Evolutionary conservation across 2,329 filamentous ascomycete species (phyloP).

Genomic region (Penicillium occitanis): DNA sequence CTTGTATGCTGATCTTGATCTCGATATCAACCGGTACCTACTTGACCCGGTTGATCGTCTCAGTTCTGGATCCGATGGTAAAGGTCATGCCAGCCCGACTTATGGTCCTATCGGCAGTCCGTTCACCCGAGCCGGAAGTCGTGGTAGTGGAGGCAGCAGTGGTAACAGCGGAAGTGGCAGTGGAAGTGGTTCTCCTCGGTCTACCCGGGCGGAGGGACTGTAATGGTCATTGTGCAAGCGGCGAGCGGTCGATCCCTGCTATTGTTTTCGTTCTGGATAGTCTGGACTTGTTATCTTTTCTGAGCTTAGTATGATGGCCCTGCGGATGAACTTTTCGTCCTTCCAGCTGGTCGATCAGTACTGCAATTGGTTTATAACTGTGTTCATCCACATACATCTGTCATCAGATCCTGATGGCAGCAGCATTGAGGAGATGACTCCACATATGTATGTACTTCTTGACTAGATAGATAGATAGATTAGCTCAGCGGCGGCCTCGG

Average conservation of each 20-base stretch:
- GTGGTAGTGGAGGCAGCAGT: slow-evolving; percentile 53
- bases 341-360: slow-evolving; percentile 15
- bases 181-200: slow-evolving; percentile 42
- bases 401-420: no score
- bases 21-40: slow-evolving; percentile 32
- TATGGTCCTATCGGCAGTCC: slow-evolving; percentile 39
- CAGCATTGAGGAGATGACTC: background rate
- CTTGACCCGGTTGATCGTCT: slow-evolving; percentile 33
- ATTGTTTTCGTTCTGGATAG: slow-evolving; percentile 11
- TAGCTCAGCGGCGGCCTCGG: slow-evolving; percentile 14
- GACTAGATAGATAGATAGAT: slow-evolving; percentile 21
- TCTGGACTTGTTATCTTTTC: background rate
- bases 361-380: background rate
- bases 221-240: slow-evolving; percentile 21
- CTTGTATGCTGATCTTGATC: slow-evolving; percentile 36
- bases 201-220: slow-evolving; percentile 35
- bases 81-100: slow-evolving; percentile 37
- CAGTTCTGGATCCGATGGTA: slow-evolving; percentile 34
- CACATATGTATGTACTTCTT: slow-evolving; percentile 19
- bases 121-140: slow-evolving; percentile 46
- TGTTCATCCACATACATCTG: background rate
- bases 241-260: background rate
- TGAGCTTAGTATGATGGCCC: slow-evolving; percentile 7
- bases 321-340: slow-evolving; percentile 3
- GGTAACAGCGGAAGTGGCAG: slow-evolving; percentile 41